A percentile compares a stretch with the other conserved stretches of the same genome.
Conservation (phyloP, 164 flowering plant genomes). For the Vitis rupestris region DNA sequence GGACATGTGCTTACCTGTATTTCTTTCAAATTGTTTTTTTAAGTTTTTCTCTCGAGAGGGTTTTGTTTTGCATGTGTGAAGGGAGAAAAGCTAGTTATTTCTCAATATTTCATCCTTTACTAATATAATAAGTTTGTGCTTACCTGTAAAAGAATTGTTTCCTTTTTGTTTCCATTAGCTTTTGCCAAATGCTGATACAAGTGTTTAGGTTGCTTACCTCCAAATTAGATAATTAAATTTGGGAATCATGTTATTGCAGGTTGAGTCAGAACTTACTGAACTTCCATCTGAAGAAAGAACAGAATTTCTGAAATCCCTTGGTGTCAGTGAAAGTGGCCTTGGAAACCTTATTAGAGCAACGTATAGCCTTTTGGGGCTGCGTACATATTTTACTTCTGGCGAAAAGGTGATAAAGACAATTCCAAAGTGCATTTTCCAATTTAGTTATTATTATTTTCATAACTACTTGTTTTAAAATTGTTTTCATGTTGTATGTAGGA, state of each 20-base stretch:
- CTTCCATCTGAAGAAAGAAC: constrained; percentile 81
- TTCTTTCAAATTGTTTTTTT: too few species aligned
- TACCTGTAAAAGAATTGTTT: background rate
- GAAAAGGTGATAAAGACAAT: constrained; percentile 62
- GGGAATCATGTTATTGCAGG: constrained; percentile 42
- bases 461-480: background rate
- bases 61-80: too few species aligned
- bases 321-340: constrained; percentile 88
- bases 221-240: background rate
- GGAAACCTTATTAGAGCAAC: constrained; percentile 93
- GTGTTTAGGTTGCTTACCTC: background rate
- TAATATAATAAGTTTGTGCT: background rate
- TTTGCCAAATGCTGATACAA: too few species aligned
- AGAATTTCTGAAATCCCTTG: constrained; percentile 79
- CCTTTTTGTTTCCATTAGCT: background rate
- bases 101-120: background rate
- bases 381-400: constrained; percentile 94
- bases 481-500: constrained; percentile 48
- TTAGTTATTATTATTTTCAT: constrained; percentile 1
- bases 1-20: too few species aligned
- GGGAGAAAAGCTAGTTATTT: too few species aligned
- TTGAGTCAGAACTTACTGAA: constrained; percentile 93
- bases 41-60: too few species aligned
- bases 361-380: constrained; percentile 76
- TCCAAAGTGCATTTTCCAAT: background rate